These are phyloP conservation scores for Gautieria morchelliformis DNA, from an alignment of 768 basidiomycete species.

Conservation along the genomic window DNA sequence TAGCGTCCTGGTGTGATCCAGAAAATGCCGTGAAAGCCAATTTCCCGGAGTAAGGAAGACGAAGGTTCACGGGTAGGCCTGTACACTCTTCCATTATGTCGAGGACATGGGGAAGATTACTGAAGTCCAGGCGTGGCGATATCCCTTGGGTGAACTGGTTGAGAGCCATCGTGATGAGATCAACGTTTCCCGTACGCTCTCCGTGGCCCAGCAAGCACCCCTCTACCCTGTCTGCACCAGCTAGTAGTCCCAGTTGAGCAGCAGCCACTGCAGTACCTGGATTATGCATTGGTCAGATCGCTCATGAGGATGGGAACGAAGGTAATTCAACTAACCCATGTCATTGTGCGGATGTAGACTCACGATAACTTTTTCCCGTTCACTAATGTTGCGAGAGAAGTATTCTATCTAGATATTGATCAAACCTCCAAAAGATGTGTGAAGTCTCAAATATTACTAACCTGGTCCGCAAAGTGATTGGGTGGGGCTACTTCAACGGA, in stretches of 20 bases:
- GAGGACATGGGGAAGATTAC: constrained; percentile 31
- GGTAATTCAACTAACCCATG: constrained; percentile 6
- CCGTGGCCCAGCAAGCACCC: constrained; percentile 41
- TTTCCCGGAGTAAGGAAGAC: constrained; percentile 37
- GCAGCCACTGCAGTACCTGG: constrained; percentile 34
- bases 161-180: constrained; percentile 35
- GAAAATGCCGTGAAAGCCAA: constrained; percentile 39
- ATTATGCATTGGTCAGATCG: constrained; percentile 1
- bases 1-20: constrained; percentile 36
- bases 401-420: constrained; percentile 8
- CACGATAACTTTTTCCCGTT: constrained; percentile 10
- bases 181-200: constrained; percentile 38
- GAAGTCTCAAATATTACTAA: not conserved
- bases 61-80: constrained; percentile 33
- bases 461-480: constrained; percentile 12
- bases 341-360: constrained; percentile 13
- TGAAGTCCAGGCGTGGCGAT: constrained; percentile 32
- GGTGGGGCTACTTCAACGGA: constrained; percentile 10
- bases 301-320: not conserved
- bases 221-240: constrained; percentile 36
- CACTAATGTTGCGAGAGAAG: constrained; percentile 8
- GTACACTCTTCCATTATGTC: constrained; percentile 36
- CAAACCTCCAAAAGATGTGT: not conserved
- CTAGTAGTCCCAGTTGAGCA: constrained; percentile 33
- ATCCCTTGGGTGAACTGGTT: constrained; percentile 38